Evolutionary conservation across 106 monocot species (phyloP), one percentile per base, ranked within the genome.

Genomic region (Agapanthus africanus): DNA sequence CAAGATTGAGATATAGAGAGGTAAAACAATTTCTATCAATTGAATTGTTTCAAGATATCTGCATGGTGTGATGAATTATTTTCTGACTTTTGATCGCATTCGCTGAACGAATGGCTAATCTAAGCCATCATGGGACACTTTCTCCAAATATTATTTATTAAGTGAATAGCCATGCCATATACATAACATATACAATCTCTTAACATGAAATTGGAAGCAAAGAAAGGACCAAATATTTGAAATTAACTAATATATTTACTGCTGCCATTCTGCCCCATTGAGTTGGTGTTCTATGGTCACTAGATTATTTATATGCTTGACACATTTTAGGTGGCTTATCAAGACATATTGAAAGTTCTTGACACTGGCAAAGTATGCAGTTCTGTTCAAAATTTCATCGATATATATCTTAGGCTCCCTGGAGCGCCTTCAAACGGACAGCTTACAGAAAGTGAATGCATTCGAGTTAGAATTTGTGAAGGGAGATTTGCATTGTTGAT

Each of bases 401-500:
- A 97, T 67, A 75, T 97, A 74, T 97, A 97, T 72, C 71, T 97
- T 66, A 84, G 72, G 76, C 88, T 97, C 73, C 88, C 95, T 67
- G 97, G 91, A 67, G 72, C 78, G 73, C 82, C 80, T 42, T 89
- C 78, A 49, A 97, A 80, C 76, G 89, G 91, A 50, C 78, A 83
- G 41, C 71, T 97, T 35, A 51, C 82, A 71, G 97, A 92, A 80
- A 84, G 80, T 65, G 91, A 97, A 37, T 97, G 97, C 80, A 87
- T 97, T 65, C 74, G 97, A 57, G 97, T 97, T 74, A 82, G 97
- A 79, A 92, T 97, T 70, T 97, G 97, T 84, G 97, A 97, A 81
- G 97, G 97, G 69, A 86, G 92, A 80, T 97, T 92, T 81, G 97
- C 97, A 28, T 72, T 97, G 63, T 82, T 97, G 44, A 97, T 97